Base-by-base conservation (phyloP, 129 eudicot species). In the Flaveria sonorensis region DNA sequence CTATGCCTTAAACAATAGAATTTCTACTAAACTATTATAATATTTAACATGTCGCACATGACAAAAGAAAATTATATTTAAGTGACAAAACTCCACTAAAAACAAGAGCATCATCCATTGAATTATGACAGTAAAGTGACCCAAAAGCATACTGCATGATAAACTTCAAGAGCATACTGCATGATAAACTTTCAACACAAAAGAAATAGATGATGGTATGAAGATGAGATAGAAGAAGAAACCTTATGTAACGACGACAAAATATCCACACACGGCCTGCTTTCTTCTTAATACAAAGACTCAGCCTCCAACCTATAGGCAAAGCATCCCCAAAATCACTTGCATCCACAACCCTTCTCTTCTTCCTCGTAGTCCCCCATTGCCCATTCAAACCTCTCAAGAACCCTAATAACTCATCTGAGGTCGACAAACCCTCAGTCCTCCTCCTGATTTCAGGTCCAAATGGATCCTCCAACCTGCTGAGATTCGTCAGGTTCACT, bases 221-320 rank as follows among this genome's bases (percentile, higher is more conserved):
- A 71, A 64, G 47, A 47, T 16, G 42, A 65, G 15, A 20, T 12
- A 19, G 47, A 30, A 73, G 62, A 45, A 48, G 63, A 30, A 82
- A 93, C 98, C 98, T 93, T 83, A 93, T 81, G 82, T 90, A 93
- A 70, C 97, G 92, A 30, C 89, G 92, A 63, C 96, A 88, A 78
- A 74, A 82, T 73, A 93, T 28, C 95, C 95, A 90, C 24, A 85
- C 89, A 15, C 11, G 83, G 36, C 87, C 90, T 47, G 62, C 81
- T 77, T 79, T 88, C 97, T 80, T 90, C 90, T 88, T 90, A n/a
- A 87, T 71, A 75, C 88, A 79, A 30, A 93, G 81, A 62, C 76
- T 77, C 45, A 93, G 77, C 85, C 73, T 86, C 98, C 98, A 93
- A 48, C 92, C 96, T 56, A 82, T 81, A 2, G 96, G 98, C 82